These are phyloP conservation scores for Exophiala oligosperma DNA, from an alignment of 2,329 filamentous ascomycete genomes.

Conservation along the genomic window DNA sequence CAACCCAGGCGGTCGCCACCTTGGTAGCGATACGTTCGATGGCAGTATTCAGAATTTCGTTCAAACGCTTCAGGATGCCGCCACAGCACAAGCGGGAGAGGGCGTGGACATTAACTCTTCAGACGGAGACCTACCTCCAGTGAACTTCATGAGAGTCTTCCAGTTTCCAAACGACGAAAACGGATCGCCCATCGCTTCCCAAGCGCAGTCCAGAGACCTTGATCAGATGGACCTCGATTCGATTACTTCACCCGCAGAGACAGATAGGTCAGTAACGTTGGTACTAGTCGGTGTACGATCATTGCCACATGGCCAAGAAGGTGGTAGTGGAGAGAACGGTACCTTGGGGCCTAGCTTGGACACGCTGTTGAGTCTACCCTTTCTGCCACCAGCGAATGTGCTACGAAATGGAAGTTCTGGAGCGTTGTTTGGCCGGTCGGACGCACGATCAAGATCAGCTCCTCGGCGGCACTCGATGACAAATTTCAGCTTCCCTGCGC, in stretches of 20 bases:
- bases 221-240: conserved; percentile 44
- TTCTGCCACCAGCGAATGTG: conserved; percentile 44
- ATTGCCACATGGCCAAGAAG: conserved; percentile 55
- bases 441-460: conserved; percentile 56
- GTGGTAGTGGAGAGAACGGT: conserved; percentile 38
- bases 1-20: conserved; percentile 55
- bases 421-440: conserved; percentile 53
- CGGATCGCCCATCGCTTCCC: conserved; percentile 30
- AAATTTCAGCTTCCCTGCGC: conserved; percentile 50
- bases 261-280: conserved; percentile 64
- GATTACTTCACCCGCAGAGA: conserved; percentile 42
- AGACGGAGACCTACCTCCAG: conserved; percentile 52
- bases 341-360: conserved; percentile 42
- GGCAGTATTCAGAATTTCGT: conserved; percentile 65
- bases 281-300: conserved; percentile 70
- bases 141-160: conserved; percentile 70
- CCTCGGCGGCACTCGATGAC: conserved; percentile 57
- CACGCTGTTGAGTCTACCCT: conserved; percentile 48
- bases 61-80: conserved; percentile 61
- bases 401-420: conserved; percentile 48
- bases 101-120: conserved; percentile 38
- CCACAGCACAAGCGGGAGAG: conserved; percentile 55
- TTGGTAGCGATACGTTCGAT: conserved; percentile 58
- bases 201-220: conserved; percentile 30
- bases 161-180: conserved; percentile 59